Conservation (phyloP, 352 stramenopile species). For the Pythium dissotocum region DNA sequence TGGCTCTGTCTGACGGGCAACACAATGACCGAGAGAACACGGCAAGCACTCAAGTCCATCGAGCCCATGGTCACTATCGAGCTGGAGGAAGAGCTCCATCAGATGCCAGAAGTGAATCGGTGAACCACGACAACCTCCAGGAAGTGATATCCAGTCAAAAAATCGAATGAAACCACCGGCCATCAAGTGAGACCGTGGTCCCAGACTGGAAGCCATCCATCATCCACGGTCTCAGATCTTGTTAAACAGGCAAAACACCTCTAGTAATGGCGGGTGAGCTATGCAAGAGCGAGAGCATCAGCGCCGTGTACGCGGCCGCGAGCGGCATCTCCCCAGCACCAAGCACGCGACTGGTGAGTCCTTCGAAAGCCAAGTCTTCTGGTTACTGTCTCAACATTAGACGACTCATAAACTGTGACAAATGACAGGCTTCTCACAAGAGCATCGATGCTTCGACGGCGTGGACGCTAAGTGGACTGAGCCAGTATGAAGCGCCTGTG, state of each 20-base stretch:
- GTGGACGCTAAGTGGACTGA: conserved; percentile 1
- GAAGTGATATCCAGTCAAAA: conserved; percentile 13
- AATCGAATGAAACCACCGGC: neutral
- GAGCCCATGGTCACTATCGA: conserved; percentile 40
- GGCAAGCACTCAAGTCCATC: conserved; percentile 32
- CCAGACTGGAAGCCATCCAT: neutral
- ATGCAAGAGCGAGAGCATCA: conserved; percentile 23
- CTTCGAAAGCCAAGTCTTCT: neutral
- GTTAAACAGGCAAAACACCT: neutral
- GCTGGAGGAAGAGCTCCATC: conserved; percentile 44
- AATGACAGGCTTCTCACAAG: neutral
- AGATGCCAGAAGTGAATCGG: neutral
- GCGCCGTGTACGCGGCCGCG: conserved; percentile 32
- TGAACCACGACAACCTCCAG: conserved; percentile 9
- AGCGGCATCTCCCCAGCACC: conserved; percentile 26
- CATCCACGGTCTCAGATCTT: conserved; percentile 4
- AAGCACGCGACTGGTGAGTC: conserved; percentile 14
- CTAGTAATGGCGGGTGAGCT: neutral
- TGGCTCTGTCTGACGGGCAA: conserved; percentile 68
- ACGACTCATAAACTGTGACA: too few relatives aligned
- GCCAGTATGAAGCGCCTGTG: neutral
- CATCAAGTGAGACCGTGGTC: neutral
- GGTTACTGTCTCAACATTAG: too few relatives aligned
- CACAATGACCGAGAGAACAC: conserved; percentile 59
- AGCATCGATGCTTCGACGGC: neutral